A percentile compares a stretch with the other conserved stretches of the same genome.
phyloP scores from a whole-genome alignment of 2,329 filamentous ascomycete species.

The Pezicula radicicola region DNA sequence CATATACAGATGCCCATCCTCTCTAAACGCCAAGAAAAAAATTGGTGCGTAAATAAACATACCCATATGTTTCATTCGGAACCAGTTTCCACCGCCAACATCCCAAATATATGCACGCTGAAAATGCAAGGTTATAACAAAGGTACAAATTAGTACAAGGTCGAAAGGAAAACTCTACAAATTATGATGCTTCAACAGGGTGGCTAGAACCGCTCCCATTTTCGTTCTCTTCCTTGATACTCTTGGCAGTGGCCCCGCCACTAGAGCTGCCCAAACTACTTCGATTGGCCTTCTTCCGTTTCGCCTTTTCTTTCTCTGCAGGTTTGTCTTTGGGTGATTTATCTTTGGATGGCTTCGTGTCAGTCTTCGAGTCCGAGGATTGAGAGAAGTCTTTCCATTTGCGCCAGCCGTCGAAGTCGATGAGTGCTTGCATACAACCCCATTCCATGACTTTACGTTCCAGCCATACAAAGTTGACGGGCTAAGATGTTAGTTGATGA shows the following conservation, averaged over 20 bases:
- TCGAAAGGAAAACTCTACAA: no score
- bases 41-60: no score
- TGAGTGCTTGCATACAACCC: conserved; percentile 99
- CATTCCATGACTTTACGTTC: conserved; percentile 98
- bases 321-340: conserved; percentile 26
- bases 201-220: neutral
- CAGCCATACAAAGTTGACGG: conserved; percentile 96
- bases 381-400: conserved; percentile 86
- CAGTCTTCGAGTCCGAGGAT: conserved; percentile 40
- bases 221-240: conserved; percentile 4
- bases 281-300: conserved; percentile 9
- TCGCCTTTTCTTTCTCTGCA: conserved; percentile 42
- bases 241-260: neutral
- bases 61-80: no score
- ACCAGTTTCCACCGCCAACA: no score
- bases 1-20: no score
- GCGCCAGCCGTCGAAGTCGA: conserved; percentile 97
- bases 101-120: no score
- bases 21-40: no score
- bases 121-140: no score
- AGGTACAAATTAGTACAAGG: no score
- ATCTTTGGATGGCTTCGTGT: conserved; percentile 7
- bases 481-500: conserved; percentile 46
- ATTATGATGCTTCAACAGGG: no score
- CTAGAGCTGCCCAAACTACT: neutral